Base-by-base conservation (phyloP, 1,284 basidiomycete species). In the Baeospora myosura region DNA sequence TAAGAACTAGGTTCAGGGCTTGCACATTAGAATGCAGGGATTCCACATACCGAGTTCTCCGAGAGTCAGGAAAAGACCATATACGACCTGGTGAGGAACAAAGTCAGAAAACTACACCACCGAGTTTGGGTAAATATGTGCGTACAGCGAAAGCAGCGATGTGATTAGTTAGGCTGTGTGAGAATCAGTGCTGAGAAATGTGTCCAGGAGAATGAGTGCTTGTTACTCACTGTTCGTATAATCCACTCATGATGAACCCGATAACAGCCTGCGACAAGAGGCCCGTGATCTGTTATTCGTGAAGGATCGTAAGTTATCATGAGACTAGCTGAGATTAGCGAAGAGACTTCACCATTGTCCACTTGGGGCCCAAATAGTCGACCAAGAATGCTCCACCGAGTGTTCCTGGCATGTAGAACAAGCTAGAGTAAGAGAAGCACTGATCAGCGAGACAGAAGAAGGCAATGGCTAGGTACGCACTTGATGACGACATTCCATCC, bases 1-100 rank as follows among this genome's bases (percentile, higher is more conserved):
- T n/a, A n/a, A n/a, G n/a, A n/a, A n/a, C n/a, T n/a, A n/a, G n/a
- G n/a, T n/a, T n/a, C n/a, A n/a, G n/a, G n/a, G n/a, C n/a, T n/a
- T n/a, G 61, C 62, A 91, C 89, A 37, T n/a, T n/a, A n/a, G n/a
- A n/a, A n/a, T n/a, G n/a, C n/a, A n/a, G n/a, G n/a, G n/a, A n/a
- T n/a, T n/a, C n/a, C n/a, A n/a, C n/a, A n/a, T n/a, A n/a, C n/a
- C n/a, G 38, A 89, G 61, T 62, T 91, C 89, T 36, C 90, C 91
- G 47, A 89, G 85, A 50, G 76, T 81, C 43, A 95, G 59, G 75
- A 96, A 98, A 41, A 96, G 78, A 6, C 93, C 92, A 54, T 95
- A 96, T 6, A 96, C 66, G 32, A 92, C 75, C 64, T 78, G 42
- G 29, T 14, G n/a, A 20, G 16, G 18, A 6, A 43, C 20, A 26